Evolutionary conservation across 495 filamentous ascomycete genomes (phyloP).

Genomic region (Penicillium lividum): DNA sequence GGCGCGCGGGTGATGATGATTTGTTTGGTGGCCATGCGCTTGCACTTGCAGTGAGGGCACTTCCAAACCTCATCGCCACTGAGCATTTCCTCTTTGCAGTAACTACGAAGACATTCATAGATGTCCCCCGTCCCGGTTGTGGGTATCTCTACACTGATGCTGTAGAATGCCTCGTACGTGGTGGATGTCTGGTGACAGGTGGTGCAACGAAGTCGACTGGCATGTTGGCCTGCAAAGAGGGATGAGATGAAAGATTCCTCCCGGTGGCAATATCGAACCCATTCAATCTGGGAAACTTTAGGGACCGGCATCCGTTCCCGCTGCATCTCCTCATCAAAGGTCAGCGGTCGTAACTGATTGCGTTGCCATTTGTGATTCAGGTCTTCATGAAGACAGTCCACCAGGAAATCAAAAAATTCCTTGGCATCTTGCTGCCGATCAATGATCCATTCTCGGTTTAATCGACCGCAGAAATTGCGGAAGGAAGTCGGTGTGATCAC

Average conservation of each 20-base stretch:
- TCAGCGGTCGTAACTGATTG: slow-evolving; percentile 59
- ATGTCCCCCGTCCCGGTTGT: slow-evolving; percentile 52
- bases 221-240: slow-evolving; percentile 73
- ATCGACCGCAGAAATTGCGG: slow-evolving; percentile 56
- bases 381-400: slow-evolving; percentile 74
- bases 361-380: slow-evolving; percentile 66
- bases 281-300: slow-evolving; percentile 64
- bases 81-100: slow-evolving; percentile 67
- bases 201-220: slow-evolving; percentile 61
- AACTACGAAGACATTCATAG: slow-evolving; percentile 65
- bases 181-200: slow-evolving; percentile 67
- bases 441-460: slow-evolving; percentile 60
- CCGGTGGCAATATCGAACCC: slow-evolving; percentile 67
- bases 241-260: slow-evolving; percentile 66
- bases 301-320: slow-evolving; percentile 63
- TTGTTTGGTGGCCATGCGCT: slow-evolving; percentile 68
- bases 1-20: slow-evolving; percentile 74
- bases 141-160: slow-evolving; percentile 68
- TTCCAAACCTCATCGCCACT: slow-evolving; percentile 70
- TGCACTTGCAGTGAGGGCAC: slow-evolving; percentile 68
- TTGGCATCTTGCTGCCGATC: slow-evolving; percentile 75
- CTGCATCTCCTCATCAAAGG: slow-evolving; percentile 59
- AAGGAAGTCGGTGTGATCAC: slow-evolving; percentile 55
- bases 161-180: slow-evolving; percentile 72
- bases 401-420: slow-evolving; percentile 73